Conservation (phyloP, 1,139 yeast genomes). For the Scheffersomyces segobiensis region DNA sequence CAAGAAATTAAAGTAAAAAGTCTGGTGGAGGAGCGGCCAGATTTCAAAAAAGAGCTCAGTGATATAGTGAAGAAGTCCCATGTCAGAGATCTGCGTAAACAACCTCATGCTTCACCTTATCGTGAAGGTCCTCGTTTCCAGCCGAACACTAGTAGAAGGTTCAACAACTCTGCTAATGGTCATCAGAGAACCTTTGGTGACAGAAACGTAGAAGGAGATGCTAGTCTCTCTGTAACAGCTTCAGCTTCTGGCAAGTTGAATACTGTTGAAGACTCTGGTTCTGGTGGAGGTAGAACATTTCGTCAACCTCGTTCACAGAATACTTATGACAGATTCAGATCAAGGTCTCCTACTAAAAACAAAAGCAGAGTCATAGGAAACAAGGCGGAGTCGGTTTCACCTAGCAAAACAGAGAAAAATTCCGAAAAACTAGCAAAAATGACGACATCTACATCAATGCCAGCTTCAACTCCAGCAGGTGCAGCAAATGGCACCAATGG, state of each 20-base stretch:
- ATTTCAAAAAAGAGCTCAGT: slow-evolving; percentile 33
- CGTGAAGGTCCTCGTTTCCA: background rate
- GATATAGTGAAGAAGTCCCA: slow-evolving; percentile 24
- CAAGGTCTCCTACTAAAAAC: slow-evolving; percentile 1
- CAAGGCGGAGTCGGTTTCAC: background rate
- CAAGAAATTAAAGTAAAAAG: background rate
- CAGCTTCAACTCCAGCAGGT: background rate
- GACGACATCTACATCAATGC: background rate
- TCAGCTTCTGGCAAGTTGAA: background rate
- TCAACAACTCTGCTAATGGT: background rate
- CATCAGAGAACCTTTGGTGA: background rate
- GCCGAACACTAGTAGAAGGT: background rate
- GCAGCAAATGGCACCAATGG: slow-evolving; percentile 1
- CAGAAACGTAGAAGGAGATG: slow-evolving; percentile 7
- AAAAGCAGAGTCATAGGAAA: background rate
- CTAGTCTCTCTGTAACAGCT: slow-evolving; percentile 3
- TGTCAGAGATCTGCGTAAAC: background rate
- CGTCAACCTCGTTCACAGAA: background rate
- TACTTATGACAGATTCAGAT: slow-evolving; percentile 1
- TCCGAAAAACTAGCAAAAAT: background rate
- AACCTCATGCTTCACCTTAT: background rate
- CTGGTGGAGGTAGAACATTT: background rate
- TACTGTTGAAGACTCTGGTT: background rate
- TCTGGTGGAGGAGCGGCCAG: slow-evolving; percentile 24
- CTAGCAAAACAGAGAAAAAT: background rate